Conservation (phyloP, 768 basidiomycete species). For the Phylloporus arenicola region DNA sequence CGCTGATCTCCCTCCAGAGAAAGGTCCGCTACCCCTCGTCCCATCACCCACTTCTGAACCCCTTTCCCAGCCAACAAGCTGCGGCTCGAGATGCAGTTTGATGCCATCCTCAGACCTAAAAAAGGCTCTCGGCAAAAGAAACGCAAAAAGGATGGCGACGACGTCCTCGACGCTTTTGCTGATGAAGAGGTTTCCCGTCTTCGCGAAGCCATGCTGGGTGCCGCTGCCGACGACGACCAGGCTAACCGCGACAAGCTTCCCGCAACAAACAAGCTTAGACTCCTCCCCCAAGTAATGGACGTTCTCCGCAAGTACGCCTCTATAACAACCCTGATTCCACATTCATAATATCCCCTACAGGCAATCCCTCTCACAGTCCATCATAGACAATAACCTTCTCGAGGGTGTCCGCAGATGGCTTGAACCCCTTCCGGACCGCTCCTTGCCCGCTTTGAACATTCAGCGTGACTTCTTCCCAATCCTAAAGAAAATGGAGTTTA, state of each 20-base stretch:
- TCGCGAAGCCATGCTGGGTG: conserved; percentile 81
- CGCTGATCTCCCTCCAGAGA: conserved; percentile 66
- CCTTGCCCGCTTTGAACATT: conserved; percentile 92
- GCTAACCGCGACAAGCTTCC: conserved; percentile 77
- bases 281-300: conserved; percentile 88
- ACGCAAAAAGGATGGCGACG: conserved; percentile 76
- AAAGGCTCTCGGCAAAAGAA: conserved; percentile 58
- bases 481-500: conserved; percentile 84
- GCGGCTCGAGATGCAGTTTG: conserved; percentile 77
- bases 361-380: conserved; percentile 80
- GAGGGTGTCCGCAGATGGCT: conserved; percentile 88
- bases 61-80: conserved; percentile 58
- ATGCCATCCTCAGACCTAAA: conserved; percentile 81
- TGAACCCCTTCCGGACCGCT: conserved; percentile 89
- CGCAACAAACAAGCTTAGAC: conserved; percentile 75
- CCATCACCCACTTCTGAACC: neutral
- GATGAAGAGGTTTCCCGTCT: conserved; percentile 89
- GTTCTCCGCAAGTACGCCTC: conserved; percentile 79
- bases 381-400: conserved; percentile 91
- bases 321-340: neutral
- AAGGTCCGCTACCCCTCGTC: conserved; percentile 45
- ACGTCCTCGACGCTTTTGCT: conserved; percentile 78
- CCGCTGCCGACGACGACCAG: conserved; percentile 78
- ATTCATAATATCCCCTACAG: conserved; percentile 34
- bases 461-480: conserved; percentile 86